These are phyloP conservation scores for Saccharomycopsis sp. DNA, from an alignment of 805 yeast genomes.

Conservation along the genomic window DNA sequence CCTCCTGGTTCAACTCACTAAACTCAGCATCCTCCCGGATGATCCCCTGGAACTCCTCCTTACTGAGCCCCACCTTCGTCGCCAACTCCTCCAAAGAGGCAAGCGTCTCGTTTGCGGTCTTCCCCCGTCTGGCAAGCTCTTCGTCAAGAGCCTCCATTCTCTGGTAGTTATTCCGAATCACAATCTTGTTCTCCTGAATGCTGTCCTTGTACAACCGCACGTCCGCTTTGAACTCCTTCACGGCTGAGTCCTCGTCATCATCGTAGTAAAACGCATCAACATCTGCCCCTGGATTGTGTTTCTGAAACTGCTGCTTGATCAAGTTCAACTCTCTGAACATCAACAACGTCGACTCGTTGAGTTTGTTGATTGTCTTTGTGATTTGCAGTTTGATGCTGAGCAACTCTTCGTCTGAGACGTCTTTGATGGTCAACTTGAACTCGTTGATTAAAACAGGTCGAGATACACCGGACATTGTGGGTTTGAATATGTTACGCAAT, in stretches of 20 bases:
- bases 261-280: constrained; percentile 21
- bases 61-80: background rate
- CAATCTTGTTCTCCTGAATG: constrained; percentile 47
- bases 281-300: constrained; percentile 22
- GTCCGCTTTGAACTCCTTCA: constrained; percentile 37
- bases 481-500: too few species aligned
- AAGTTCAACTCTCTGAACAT: constrained; percentile 32
- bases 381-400: constrained; percentile 29
- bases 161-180: constrained; percentile 44
- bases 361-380: constrained; percentile 37
- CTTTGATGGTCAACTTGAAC: constrained; percentile 46
- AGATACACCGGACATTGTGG: background rate
- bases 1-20: background rate
- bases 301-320: constrained; percentile 29
- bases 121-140: constrained; percentile 43
- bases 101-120: background rate
- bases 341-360: constrained; percentile 45
- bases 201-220: constrained; percentile 46
- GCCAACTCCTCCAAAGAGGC: background rate
- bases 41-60: background rate
- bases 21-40: background rate
- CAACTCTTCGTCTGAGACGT: constrained; percentile 42
- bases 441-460: constrained; percentile 26
- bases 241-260: constrained; percentile 24
- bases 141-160: constrained; percentile 39